A percentile compares a stretch with the other conserved stretches of the same genome.
These are phyloP conservation scores for Kuraishia piskuri DNA, from an alignment of 805 yeast genomes.

Conservation along the genomic window DNA sequence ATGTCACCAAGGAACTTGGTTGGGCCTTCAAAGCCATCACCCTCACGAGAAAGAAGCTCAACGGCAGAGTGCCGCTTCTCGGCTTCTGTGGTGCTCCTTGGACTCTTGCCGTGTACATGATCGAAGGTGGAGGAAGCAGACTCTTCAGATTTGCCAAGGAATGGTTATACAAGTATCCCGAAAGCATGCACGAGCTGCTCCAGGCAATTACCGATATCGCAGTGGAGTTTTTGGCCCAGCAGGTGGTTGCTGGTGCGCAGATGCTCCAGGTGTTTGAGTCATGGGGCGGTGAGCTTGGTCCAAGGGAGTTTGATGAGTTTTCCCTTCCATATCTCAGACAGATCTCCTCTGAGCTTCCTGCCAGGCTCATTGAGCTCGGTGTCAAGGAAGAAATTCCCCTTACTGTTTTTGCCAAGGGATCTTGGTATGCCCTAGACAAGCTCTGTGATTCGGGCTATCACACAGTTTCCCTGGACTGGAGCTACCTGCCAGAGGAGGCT, in stretches of 20 bases:
- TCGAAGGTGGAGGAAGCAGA: constrained; percentile 94
- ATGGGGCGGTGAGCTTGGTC: constrained; percentile 97
- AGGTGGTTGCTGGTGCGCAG: constrained; percentile 97
- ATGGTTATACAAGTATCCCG: constrained; percentile 81
- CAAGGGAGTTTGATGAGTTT: constrained; percentile 79
- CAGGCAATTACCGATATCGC: constrained; percentile 82
- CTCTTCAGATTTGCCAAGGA: constrained; percentile 85
- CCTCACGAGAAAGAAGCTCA: constrained; percentile 73
- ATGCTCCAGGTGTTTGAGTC: constrained; percentile 95
- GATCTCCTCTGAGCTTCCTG: constrained; percentile 61
- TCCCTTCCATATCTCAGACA: constrained; percentile 81
- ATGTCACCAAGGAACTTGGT: constrained; percentile 67
- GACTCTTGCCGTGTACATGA: constrained; percentile 94
- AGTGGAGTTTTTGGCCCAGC: constrained; percentile 86
- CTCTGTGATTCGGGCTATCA: constrained; percentile 77
- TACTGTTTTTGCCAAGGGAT: constrained; percentile 90
- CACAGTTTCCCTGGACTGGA: constrained; percentile 91
- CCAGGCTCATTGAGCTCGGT: constrained; percentile 64
- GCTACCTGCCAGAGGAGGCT: constrained; percentile 78
- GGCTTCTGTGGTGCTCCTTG: constrained; percentile 99
- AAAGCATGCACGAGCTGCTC: constrained; percentile 60
- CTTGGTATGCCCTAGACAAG: constrained; percentile 92
- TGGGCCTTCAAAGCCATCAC: constrained; percentile 97
- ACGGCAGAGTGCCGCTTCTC: constrained; percentile 87
- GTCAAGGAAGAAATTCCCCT: constrained; percentile 68